Evolutionary conservation across 2,329 filamentous ascomycete genomes (phyloP), one percentile per base, ranked within the genome.

Genomic region (Ascochyta lentis): DNA sequence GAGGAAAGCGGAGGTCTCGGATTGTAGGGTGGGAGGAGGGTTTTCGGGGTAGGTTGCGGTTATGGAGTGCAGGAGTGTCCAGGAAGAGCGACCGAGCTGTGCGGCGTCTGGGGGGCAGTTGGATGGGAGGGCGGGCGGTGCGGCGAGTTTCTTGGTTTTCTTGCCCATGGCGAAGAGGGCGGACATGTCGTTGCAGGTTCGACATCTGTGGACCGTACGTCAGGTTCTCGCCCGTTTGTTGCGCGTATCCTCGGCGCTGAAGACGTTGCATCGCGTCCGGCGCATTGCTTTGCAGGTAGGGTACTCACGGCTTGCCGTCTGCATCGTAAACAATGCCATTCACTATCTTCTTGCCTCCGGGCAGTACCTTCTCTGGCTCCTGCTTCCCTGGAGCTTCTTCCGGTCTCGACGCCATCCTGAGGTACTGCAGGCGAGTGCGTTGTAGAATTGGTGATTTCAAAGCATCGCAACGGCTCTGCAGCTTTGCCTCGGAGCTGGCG

Each of bases 61-160:
- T 62, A 99, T 90, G 8, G 90, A 89, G 80, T 99, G 95, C 1
- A 99, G 86, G 19, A 99, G 84, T 0, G 92, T 97, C 95, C 95
- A 99, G 12, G 92, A 91, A 57, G 88, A 88, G 59, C 92, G 90
- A 44, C 95, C 95, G 4, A 99, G 87, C 15, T 83, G 79, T 72
- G 96, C 92, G 61, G 97, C 91, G 72, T 98, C 93, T 1, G 95
- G 89, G 0, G 95, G 95, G 73, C 94, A 98, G 76, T 96, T 90
- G 54, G 80, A 59, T 7, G 83, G 80, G 13, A 79, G 72, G 4
- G 67, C 35, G 6, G 47, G 42, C 10, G 49, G 53, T 4, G 38
- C 24, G 37, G 42, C n/a, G 49, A 22, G 49, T 23, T 47, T 50
- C 15, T 65, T 56, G 33, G 76, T 61, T n/a, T 73, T 53, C 31